phyloP scores from a whole-genome alignment of 1,284 basidiomycete species.

The Trichosporon coremiiforme region DNA sequence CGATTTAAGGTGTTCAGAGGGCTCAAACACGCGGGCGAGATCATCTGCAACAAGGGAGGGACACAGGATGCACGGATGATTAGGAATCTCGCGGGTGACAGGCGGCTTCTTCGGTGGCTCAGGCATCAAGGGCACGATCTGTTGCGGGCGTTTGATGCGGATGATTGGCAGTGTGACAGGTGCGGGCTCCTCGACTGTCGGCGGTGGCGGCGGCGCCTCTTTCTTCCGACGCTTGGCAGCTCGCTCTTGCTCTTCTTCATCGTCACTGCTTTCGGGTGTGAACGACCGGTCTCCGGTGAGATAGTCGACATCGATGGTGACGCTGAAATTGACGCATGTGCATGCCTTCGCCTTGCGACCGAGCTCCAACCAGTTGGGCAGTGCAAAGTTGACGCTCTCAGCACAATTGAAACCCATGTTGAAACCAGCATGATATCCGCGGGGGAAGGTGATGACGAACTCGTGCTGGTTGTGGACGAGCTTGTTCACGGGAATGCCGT shows the following conservation, averaged over 20 bases:
- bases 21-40: slow-evolving; percentile 63
- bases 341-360: slow-evolving; percentile 81
- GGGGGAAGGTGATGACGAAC: slow-evolving; percentile 93
- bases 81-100: slow-evolving; percentile 5
- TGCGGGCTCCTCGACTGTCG: not conserved
- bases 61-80: slow-evolving; percentile 75
- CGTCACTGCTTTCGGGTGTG: slow-evolving; percentile 14
- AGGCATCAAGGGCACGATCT: slow-evolving; percentile 17
- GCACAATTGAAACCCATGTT: slow-evolving; percentile 98
- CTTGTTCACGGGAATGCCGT: slow-evolving; percentile 82
- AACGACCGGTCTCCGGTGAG: slow-evolving; percentile 3
- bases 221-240: slow-evolving; percentile 3
- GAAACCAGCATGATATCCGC: slow-evolving; percentile 95
- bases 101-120: slow-evolving; percentile 19
- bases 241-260: not conserved
- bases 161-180: slow-evolving; percentile 11
- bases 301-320: slow-evolving; percentile 86
- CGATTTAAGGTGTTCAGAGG: slow-evolving; percentile 27
- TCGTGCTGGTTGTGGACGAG: slow-evolving; percentile 89
- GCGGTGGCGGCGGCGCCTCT: slow-evolving; percentile 10
- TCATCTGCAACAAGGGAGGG: slow-evolving; percentile 64
- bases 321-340: slow-evolving; percentile 80
- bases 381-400: slow-evolving; percentile 95
- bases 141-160: slow-evolving; percentile 15
- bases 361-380: slow-evolving; percentile 91